phyloP scores from a whole-genome alignment of 2,329 filamentous ascomycete genomes.

The Penicillium sp. region DNA sequence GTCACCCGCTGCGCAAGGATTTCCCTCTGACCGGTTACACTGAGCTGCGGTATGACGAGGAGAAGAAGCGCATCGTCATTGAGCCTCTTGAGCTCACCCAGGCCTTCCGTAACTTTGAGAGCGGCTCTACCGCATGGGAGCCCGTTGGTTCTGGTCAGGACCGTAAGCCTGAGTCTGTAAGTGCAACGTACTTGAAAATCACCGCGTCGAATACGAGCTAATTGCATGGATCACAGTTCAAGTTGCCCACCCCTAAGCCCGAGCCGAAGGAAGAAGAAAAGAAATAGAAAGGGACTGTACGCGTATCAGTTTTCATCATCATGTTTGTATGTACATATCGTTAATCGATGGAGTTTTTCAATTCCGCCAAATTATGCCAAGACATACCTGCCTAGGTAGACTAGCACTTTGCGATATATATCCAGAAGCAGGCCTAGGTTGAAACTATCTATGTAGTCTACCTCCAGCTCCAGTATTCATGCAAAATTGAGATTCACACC shows the following conservation, averaged over 20 bases:
- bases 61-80: conserved; percentile 99
- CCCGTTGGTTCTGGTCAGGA: conserved; percentile 72
- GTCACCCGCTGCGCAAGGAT: conserved; percentile 94
- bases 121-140: conserved; percentile 73
- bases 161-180: conserved; percentile 70
- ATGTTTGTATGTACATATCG: conserved; percentile 44
- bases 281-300: conserved; percentile 66
- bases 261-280: conserved; percentile 90
- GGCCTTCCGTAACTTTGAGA: conserved; percentile 98
- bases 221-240: conserved; percentile 62
- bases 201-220: conserved; percentile 7
- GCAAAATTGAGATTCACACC: too few species aligned
- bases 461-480: too few species aligned
- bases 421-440: too few species aligned
- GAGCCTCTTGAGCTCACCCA: conserved; percentile 97
- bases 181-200: conserved; percentile 40
- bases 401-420: too few species aligned
- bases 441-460: too few species aligned
- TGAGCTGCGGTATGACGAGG: conserved; percentile 96
- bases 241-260: conserved; percentile 91
- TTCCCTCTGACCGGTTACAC: conserved; percentile 98
- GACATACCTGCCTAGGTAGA: not conserved
- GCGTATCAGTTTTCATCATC: conserved; percentile 37
- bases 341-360: conserved; percentile 27
- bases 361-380: not conserved